Evolutionary conservation across 805 yeast genomes (phyloP), one percentile per base, ranked within the genome.

Genomic region (Debaryomyces prosopidis): DNA sequence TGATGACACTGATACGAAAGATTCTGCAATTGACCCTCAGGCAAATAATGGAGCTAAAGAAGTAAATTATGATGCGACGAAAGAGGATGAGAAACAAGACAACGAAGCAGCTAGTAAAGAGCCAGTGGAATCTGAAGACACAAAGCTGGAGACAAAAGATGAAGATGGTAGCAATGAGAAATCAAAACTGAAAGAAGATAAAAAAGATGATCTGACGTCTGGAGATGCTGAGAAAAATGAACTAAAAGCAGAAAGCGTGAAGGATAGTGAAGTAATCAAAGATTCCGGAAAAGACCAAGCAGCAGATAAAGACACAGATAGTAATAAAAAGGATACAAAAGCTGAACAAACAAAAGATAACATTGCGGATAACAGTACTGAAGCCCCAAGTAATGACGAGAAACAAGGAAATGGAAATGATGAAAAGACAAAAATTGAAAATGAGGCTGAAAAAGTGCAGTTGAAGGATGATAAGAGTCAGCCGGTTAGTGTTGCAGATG

Each of bases 1-100:
- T 33, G 52, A 51, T 14, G 50, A 43, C 11, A 41, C 37, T 3
- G 54, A 47, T 28, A 44, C 55, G 44, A 15, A 44, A 45, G 55
- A 51, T 23, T 42, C 33, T 6, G 38, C 46, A 7, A 47, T 45
- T 14, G 49, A 42, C 17, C 27, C 23, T 31, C 39, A 43, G 15
- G 50, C 47, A 16, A 44, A 37, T 39, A 20, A 17, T n/a, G 39
- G 32, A 9, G 28, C 18, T n/a, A n/a, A 41, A 12, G 40, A 23
- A 16, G 17, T 23, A 19, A 35, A 37, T 15, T 28, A 36, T 14
- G 47, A 37, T 27, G 26, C 47, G 8, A 33, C n/a, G 6, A 35
- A 42, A 27, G 40, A 31, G 12, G n/a, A 16, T 17, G 36, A 23
- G 30, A 19, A 14, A 30, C 12, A 35, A 32, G 20, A 33, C 33